Base-by-base conservation (phyloP, 1,284 basidiomycete species). In the Trametes polyzona region DNA sequence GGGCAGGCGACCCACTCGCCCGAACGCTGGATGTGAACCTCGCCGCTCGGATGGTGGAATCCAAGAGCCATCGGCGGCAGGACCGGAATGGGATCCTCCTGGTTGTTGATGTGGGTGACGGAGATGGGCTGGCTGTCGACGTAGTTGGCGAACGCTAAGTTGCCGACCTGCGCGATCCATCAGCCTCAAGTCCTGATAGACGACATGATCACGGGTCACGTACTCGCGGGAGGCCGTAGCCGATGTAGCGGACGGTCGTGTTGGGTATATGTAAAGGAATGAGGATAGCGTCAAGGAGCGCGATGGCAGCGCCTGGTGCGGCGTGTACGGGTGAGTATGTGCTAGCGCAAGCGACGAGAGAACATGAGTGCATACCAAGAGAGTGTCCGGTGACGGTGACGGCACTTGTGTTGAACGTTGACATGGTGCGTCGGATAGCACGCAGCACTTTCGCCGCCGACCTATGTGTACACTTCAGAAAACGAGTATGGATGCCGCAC, bases 201-300 rank as follows among this genome's bases (percentile, higher is more conserved):
- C 24, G 11, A 24, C 16, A 32, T 9, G n/a, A 36, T 59, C 61
- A 12, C 60, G 61, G 4, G 11, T 21, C 24, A 47, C 57, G 64
- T 83, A 68, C 85, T 26, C 87, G 77, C 19, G 87, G 87, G 65
- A 84, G 73, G 14, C 78, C 78, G 59, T 78, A 83, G 0, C 67
- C 73, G 29, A 82, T 64, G 19, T 72, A 74, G 56, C 70, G 75
- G 66, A 81, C 72, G 0, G 62, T 68, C 0, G 73, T 72, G 8
- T 62, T 41, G 1, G 77, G 72, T 2, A 83, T 68, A 52, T 80
- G 76, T 14, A 79, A 66, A 4, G 76, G 75, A 7, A 83, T 69
- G 60, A 74, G 80, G 7, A 81, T 73, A 0, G 75, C 67, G 57
- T 80, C 78, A 10, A 84, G 71, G 10, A 82, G 68, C 0, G 79